Evolutionary conservation across 495 filamentous ascomycete genomes (phyloP).

Genomic region (Talaromyces liani): DNA sequence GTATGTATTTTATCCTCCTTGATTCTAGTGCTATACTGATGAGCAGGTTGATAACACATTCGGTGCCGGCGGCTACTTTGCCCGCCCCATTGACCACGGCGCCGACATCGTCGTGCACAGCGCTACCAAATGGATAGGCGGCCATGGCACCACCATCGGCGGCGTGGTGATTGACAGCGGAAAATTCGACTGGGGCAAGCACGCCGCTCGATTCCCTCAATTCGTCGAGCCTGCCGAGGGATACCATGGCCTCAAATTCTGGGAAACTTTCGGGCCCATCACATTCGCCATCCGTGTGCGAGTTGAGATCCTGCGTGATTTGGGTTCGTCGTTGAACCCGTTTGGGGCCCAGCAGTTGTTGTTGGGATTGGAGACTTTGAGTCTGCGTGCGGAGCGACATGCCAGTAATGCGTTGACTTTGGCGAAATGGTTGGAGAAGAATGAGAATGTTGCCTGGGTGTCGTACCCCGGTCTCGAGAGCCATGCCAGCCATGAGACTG

Average conservation of each 20-base stretch:
- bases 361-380: slow-evolving; percentile 84
- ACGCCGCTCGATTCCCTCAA: slow-evolving; percentile 85
- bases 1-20: slow-evolving; percentile 39
- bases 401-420: slow-evolving; percentile 76
- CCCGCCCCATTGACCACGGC: slow-evolving; percentile 84
- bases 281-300: slow-evolving; percentile 77
- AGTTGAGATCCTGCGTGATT: slow-evolving; percentile 82
- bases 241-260: slow-evolving; percentile 96
- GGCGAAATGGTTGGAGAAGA: slow-evolving; percentile 77
- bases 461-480: slow-evolving; percentile 84
- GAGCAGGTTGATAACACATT: slow-evolving; percentile 89
- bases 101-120: slow-evolving; percentile 93
- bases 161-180: slow-evolving; percentile 88
- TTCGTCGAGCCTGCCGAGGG: slow-evolving; percentile 87
- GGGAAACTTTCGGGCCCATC: slow-evolving; percentile 86
- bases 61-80: slow-evolving; percentile 88
- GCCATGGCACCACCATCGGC: slow-evolving; percentile 92
- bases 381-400: slow-evolving; percentile 79
- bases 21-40: not conserved
- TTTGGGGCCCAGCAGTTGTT: slow-evolving; percentile 95
- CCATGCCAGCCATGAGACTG: slow-evolving; percentile 70
- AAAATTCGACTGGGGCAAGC: slow-evolving; percentile 93
- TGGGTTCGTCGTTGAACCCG: slow-evolving; percentile 79
- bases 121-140: slow-evolving; percentile 98
- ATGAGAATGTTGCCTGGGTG: slow-evolving; percentile 84